Conservation (phyloP, 2,329 filamentous ascomycete species). For the Tolypocladium cylindrosporum region DNA sequence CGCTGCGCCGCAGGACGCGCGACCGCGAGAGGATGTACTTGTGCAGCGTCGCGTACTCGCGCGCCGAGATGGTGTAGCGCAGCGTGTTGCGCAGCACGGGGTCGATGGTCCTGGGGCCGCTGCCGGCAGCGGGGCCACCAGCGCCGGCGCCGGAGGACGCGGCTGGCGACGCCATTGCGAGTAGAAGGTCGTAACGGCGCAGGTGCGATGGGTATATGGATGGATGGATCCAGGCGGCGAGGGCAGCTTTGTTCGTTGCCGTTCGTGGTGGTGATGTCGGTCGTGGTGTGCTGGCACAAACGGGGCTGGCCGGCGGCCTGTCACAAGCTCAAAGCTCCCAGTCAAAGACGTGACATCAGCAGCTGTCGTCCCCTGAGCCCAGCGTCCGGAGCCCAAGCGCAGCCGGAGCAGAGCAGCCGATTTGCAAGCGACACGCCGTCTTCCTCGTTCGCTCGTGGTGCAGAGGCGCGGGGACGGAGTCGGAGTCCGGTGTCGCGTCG, state of each 20-base stretch:
- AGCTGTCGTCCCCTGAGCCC: background rate
- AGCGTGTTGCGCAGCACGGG: slow-evolving; percentile 76
- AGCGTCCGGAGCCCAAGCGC: background rate
- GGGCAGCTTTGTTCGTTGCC: background rate
- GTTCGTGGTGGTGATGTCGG: background rate
- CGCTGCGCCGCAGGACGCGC: slow-evolving; percentile 41
- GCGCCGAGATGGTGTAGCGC: slow-evolving; percentile 74
- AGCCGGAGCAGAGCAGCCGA: background rate
- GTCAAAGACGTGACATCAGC: background rate
- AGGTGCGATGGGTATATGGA: background rate
- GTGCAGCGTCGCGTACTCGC: slow-evolving; percentile 79
- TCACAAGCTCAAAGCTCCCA: background rate
- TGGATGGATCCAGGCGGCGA: background rate
- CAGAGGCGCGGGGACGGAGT: background rate
- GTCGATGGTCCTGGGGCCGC: slow-evolving; percentile 32
- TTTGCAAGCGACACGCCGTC: background rate
- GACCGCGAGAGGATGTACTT: slow-evolving; percentile 72
- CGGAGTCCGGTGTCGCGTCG: background rate
- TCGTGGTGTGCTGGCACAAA: background rate
- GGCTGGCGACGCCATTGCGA: background rate
- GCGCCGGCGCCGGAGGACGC: background rate
- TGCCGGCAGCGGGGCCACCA: slow-evolving; percentile 4
- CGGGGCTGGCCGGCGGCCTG: background rate
- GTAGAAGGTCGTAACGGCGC: background rate
- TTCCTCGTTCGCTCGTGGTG: background rate